Conservation (phyloP, 805 yeast species). For the Kodamaea kakaduensis region DNA sequence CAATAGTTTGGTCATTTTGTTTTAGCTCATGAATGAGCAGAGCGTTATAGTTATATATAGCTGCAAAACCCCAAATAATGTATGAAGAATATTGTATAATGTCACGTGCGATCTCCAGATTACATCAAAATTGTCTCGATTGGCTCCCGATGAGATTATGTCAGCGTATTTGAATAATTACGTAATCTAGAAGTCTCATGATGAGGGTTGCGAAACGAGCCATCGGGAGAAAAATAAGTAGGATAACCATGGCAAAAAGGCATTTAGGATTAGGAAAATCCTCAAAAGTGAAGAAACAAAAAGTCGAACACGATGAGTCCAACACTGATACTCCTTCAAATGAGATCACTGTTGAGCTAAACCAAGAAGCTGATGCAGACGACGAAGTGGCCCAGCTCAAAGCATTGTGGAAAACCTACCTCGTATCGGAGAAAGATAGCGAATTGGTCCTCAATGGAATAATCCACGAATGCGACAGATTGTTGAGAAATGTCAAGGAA, state of each 20-base stretch:
- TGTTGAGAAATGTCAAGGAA: constrained; percentile 46
- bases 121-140: neutral
- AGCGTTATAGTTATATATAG: constrained; percentile 4
- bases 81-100: constrained; percentile 11
- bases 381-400: constrained; percentile 75
- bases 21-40: neutral
- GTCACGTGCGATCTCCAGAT: constrained; percentile 14
- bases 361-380: constrained; percentile 65
- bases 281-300: constrained; percentile 25
- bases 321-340: constrained; percentile 17
- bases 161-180: no score
- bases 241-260: constrained; percentile 24
- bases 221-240: constrained; percentile 1
- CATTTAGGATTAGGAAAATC: constrained; percentile 38
- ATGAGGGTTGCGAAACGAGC: neutral
- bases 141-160: neutral
- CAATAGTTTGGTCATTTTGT: constrained; percentile 22
- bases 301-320: constrained; percentile 13
- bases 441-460: constrained; percentile 74
- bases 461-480: constrained; percentile 86
- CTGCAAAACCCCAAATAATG: constrained; percentile 2
- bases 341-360: constrained; percentile 55
- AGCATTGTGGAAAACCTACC: constrained; percentile 68
- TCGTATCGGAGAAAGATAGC: constrained; percentile 51
- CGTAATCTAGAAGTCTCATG: neutral